Percentiles rank a stretch among this genome's conserved stretches.
Evolutionary conservation across 2,329 filamentous ascomycete species (phyloP).

Genomic region (Colletotrichum chlorophyti): DNA sequence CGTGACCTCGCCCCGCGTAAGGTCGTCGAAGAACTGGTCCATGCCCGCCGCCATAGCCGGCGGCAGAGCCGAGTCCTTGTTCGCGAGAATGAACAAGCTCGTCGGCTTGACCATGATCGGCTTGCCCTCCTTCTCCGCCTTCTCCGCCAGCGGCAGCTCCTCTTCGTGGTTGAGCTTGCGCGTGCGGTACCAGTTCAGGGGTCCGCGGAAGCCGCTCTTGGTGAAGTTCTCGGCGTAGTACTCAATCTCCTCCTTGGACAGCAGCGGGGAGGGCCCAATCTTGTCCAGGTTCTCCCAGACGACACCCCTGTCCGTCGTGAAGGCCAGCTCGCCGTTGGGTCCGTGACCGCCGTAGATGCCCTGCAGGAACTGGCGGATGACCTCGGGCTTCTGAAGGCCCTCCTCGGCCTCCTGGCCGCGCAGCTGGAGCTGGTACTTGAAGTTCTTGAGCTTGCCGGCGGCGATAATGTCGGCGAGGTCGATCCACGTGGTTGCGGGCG

Average conservation of each 20-base stretch:
- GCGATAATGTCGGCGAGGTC: slow-evolving; percentile 67
- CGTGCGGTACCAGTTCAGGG: slow-evolving; percentile 88
- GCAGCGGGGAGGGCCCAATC: slow-evolving; percentile 62
- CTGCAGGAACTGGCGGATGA: slow-evolving; percentile 74
- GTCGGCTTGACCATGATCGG: slow-evolving; percentile 63
- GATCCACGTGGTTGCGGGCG: slow-evolving; percentile 59
- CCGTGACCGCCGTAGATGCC: slow-evolving; percentile 73
- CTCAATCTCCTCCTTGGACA: slow-evolving; percentile 75
- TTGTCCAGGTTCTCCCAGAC: slow-evolving; percentile 67
- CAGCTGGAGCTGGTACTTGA: slow-evolving; percentile 86
- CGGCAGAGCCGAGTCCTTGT: slow-evolving; percentile 74
- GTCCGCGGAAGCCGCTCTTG: slow-evolving; percentile 77
- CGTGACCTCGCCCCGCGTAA: slow-evolving; percentile 71
- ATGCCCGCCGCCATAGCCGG: slow-evolving; percentile 75
- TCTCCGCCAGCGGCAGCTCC: slow-evolving; percentile 67
- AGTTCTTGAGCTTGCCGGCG: slow-evolving; percentile 65
- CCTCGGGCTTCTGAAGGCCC: slow-evolving; percentile 61
- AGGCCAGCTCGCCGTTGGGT: slow-evolving; percentile 60
- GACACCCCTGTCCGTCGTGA: slow-evolving; percentile 68
- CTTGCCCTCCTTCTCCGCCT: slow-evolving; percentile 41
- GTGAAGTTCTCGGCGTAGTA: slow-evolving; percentile 78
- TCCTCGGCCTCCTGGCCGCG: slow-evolving; percentile 70
- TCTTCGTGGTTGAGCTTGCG: slow-evolving; percentile 77
- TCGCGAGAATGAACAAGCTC: slow-evolving; percentile 77
- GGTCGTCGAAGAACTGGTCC: slow-evolving; percentile 68